Percentiles rank a stretch among this genome's conserved stretches.
These are phyloP conservation scores for Tylopilus felleus DNA, from an alignment of 768 basidiomycete genomes.

Conservation along the genomic window DNA sequence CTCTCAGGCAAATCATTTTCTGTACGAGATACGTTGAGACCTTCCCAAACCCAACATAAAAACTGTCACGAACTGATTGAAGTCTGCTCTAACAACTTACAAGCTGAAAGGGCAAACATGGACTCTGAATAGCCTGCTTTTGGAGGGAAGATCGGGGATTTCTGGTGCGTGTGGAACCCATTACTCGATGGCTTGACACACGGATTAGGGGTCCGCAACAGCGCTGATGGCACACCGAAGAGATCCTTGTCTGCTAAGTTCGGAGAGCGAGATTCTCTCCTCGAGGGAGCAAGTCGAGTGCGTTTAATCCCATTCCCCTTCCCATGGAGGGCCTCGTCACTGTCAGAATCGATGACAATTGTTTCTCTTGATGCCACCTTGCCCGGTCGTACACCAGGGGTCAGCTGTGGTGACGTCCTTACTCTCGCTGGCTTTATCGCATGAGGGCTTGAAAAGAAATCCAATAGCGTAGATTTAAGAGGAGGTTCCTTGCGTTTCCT, in stretches of 20 bases:
- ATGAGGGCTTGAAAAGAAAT: slow-evolving; percentile 41
- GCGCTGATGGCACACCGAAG: slow-evolving; percentile 28
- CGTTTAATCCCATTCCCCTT: not conserved
- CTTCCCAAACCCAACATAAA: not conserved
- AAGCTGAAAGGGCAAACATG: slow-evolving; percentile 21
- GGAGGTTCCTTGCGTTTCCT: slow-evolving; percentile 34
- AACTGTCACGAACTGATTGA: slow-evolving; percentile 11
- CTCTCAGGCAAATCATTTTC: not conserved
- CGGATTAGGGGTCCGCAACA: slow-evolving; percentile 13
- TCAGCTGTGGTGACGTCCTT: slow-evolving; percentile 1
- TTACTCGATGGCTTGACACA: not conserved
- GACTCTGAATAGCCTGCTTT: not conserved
- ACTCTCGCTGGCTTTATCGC: slow-evolving; percentile 20
- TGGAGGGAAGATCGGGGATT: not conserved
- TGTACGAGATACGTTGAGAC: slow-evolving; percentile 1
- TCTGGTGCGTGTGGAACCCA: not conserved
- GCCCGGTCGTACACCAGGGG: not conserved
- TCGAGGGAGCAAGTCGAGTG: not conserved
- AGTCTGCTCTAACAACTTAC: not conserved
- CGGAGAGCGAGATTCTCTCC: not conserved
- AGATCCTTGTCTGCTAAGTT: not conserved
- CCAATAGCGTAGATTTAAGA: slow-evolving; percentile 40
- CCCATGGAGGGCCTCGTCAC: slow-evolving; percentile 34
- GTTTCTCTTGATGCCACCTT: slow-evolving; percentile 34
- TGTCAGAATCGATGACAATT: slow-evolving; percentile 64